These are phyloP conservation scores for Globisporangium parvum DNA, from an alignment of 352 stramenopile species.

Conservation along the genomic window DNA sequence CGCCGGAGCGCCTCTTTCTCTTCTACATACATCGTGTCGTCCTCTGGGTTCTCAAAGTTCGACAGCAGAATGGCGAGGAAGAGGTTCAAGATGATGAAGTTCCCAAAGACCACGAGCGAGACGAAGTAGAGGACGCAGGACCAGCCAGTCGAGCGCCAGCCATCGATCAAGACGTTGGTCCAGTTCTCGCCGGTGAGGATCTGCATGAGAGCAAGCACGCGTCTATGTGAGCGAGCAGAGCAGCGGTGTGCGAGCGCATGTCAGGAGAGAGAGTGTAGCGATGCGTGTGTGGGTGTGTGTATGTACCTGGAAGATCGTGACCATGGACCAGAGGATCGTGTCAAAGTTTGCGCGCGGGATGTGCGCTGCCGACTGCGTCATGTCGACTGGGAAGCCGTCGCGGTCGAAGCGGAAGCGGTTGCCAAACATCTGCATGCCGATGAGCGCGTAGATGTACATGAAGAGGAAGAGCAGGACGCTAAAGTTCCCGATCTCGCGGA, in stretches of 20 bases:
- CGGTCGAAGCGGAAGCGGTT: slow-evolving; percentile 88
- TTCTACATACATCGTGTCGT: slow-evolving; percentile 30
- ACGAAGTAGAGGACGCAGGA: slow-evolving; percentile 69
- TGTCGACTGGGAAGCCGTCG: slow-evolving; percentile 37
- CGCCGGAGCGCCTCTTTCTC: slow-evolving; percentile 26
- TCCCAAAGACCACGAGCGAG: slow-evolving; percentile 80
- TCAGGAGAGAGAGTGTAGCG: neutral
- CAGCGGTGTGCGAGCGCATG: neutral
- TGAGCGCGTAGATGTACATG: slow-evolving; percentile 90
- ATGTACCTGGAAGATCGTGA: slow-evolving; percentile 60
- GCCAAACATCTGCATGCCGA: slow-evolving; percentile 92
- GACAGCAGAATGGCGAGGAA: slow-evolving; percentile 90
- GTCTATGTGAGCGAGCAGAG: no score
- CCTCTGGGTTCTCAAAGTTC: slow-evolving; percentile 73
- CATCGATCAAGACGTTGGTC: slow-evolving; percentile 87
- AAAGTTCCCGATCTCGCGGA: slow-evolving; percentile 90
- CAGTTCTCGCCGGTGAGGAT: slow-evolving; percentile 91
- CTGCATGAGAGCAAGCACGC: slow-evolving; percentile 23
- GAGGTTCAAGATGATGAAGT: slow-evolving; percentile 90
- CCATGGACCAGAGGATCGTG: slow-evolving; percentile 53
- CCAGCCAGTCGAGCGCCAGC: slow-evolving; percentile 57
- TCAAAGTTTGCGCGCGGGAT: slow-evolving; percentile 66
- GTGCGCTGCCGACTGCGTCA: slow-evolving; percentile 21
- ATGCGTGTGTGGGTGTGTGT: neutral
- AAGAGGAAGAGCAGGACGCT: slow-evolving; percentile 90